Conservation (phyloP, 441 rosid genomes). For the Adansonia madagascariensis region DNA sequence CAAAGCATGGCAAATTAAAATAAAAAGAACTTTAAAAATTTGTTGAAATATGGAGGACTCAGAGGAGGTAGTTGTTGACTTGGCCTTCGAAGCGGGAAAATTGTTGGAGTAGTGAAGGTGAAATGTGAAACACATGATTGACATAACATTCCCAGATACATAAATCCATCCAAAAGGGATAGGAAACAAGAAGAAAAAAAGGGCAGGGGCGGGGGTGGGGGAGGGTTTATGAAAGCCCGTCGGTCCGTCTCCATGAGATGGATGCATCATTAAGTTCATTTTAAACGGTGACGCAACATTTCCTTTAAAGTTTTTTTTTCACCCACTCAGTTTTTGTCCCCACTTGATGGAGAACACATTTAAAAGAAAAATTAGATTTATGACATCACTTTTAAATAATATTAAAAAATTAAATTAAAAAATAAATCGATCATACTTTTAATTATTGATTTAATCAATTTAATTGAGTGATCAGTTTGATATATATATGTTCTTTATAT, state of each 20-base stretch:
- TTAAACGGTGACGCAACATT: too few species aligned
- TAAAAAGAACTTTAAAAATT: not conserved
- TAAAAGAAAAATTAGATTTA: too few species aligned
- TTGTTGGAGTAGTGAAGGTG: not conserved
- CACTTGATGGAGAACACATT: too few species aligned
- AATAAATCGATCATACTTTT: too few species aligned
- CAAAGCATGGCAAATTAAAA: not conserved
- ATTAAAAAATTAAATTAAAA: too few species aligned
- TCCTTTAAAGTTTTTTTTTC: not conserved
- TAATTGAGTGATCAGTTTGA: too few species aligned
- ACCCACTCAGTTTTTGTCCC: too few species aligned
- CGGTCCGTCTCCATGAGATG: not conserved
- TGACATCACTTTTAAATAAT: too few species aligned
- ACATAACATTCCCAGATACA: not conserved
- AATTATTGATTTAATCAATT: too few species aligned
- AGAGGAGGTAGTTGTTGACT: not conserved
- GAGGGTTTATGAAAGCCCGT: too few species aligned
- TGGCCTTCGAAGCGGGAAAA: not conserved
- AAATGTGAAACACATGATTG: slow-evolving; percentile 8
- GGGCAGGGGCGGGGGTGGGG: not conserved
- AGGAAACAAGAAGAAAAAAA: not conserved
- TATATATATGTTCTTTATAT: too few species aligned
- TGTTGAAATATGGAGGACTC: too few species aligned
- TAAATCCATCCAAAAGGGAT: not conserved
- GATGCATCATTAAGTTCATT: not conserved